Base-by-base conservation (phyloP, 768 basidiomycete species). In the Russula virescens region DNA sequence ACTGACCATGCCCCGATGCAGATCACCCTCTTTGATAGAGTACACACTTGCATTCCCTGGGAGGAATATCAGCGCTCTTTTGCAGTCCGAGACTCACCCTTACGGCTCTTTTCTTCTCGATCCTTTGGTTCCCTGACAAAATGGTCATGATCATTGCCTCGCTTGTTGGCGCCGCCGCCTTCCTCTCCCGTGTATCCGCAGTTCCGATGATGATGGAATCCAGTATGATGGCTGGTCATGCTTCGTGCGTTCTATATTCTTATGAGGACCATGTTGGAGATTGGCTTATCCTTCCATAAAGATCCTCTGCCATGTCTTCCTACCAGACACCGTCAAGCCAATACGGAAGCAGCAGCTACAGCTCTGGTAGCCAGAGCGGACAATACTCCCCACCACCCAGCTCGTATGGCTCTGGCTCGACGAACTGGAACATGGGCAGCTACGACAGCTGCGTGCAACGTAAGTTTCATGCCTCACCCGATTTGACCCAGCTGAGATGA, bases 21-120 rank as follows among this genome's bases (percentile, higher is more conserved):
- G 83, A 83, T 82, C 80, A 80, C 77, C 77, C 82, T 85, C 85
- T 87, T 88, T 81, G 86, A 85, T 74, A 88, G 86, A 85, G 82
- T 76, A 71, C 71, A 71, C 73, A 72, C 76, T 76, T 73, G 76
- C 76, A 70, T 77, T 80, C 85, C 83, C 80, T 83, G 75, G 83
- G 80, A 83, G 84, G 85, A 82, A 71, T 70, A 67, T 73, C 73
- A 77, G 73, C 72, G 75, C 75, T 73, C 72, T 68, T 61, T 69
- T 75, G 74, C 75, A 18, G 75, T 76, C 71, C 75, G 31, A 75
- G 61, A 71, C 70, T 76, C 77, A 76, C 77, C 74, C 9, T 79
- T 69, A 81, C 81, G 77, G 77, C 80, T 73, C 69, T 64, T 59
- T 53, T 58, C 23, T 61, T 65, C 46, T 63, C 74, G 68, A 72